phyloP scores from a whole-genome alignment of 306 rosid genomes.

The Potentilla sterilis region DNA sequence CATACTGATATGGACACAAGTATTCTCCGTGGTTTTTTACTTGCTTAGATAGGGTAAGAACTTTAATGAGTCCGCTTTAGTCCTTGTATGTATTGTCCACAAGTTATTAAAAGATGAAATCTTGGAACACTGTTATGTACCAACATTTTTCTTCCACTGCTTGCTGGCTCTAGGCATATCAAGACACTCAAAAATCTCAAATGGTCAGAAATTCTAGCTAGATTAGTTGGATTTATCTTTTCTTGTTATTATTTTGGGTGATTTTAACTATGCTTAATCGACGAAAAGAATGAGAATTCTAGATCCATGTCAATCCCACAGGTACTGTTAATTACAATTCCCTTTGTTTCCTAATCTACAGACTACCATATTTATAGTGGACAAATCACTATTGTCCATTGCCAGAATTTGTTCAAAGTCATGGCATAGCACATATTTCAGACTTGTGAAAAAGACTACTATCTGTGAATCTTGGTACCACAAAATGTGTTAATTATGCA shows the following conservation, averaged over 20 bases:
- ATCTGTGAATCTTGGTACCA: neutral
- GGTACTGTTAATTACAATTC: neutral
- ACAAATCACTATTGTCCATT: neutral
- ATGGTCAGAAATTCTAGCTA: neutral
- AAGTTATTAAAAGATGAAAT: no score
- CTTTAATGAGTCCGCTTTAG: no score
- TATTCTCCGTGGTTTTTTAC: no score
- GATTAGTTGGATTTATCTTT: no score
- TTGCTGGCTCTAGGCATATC: no score
- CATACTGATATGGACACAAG: no score
- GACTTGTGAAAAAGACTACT: neutral
- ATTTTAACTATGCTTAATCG: neutral
- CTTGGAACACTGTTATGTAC: no score
- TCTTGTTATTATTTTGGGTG: neutral
- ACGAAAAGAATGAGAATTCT: neutral
- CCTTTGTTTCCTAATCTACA: conserved; percentile 2
- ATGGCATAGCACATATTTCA: neutral
- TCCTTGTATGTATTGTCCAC: no score
- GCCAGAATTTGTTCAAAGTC: neutral
- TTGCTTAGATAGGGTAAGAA: no score
- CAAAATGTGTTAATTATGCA: no score
- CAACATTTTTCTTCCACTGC: no score
- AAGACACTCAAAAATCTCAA: no score
- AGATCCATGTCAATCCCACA: neutral
- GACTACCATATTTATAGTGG: neutral